Conservation (phyloP, 208 protist genomes). For the Sergeia podlipaevii region DNA sequence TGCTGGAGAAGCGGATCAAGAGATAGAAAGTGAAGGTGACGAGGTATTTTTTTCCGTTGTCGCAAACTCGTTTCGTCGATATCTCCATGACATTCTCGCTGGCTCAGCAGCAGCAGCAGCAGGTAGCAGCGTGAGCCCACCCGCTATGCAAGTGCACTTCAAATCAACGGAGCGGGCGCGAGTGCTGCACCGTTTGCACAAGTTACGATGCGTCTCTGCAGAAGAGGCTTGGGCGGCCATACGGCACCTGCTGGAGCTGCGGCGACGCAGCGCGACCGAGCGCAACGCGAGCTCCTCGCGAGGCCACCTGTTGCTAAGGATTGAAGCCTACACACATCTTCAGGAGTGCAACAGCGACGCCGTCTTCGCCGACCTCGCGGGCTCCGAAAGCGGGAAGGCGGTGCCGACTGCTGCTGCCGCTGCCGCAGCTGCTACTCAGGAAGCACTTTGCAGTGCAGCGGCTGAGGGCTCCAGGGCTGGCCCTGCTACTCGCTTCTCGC, state of each 20-base stretch:
- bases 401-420: not conserved
- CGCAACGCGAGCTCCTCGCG: slow-evolving; percentile 52
- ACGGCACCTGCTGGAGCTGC: slow-evolving; percentile 27
- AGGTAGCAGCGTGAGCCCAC: no score
- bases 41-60: no score
- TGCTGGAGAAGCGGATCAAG: no score
- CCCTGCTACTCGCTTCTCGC: not conserved
- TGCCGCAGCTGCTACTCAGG: not conserved
- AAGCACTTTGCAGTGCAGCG: not conserved
- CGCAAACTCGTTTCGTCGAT: no score
- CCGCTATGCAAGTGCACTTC: slow-evolving; percentile 25
- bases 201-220: slow-evolving; percentile 27
- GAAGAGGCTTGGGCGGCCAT: slow-evolving; percentile 24
- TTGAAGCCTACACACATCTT: slow-evolving; percentile 17
- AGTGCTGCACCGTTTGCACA: slow-evolving; percentile 31
- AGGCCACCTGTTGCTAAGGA: slow-evolving; percentile 35
- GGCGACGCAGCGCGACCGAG: slow-evolving; percentile 32
- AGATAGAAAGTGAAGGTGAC: no score
- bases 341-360: slow-evolving; percentile 18
- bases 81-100: no score
- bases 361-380: slow-evolving; percentile 64
- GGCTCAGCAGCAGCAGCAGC: no score
- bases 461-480: not conserved
- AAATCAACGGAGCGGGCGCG: slow-evolving; percentile 47
- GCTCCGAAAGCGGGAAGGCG: slow-evolving; percentile 42